Evolutionary conservation across 768 basidiomycete genomes (phyloP), one percentile per base, ranked within the genome.

Genomic region (Suillus occidentalis): DNA sequence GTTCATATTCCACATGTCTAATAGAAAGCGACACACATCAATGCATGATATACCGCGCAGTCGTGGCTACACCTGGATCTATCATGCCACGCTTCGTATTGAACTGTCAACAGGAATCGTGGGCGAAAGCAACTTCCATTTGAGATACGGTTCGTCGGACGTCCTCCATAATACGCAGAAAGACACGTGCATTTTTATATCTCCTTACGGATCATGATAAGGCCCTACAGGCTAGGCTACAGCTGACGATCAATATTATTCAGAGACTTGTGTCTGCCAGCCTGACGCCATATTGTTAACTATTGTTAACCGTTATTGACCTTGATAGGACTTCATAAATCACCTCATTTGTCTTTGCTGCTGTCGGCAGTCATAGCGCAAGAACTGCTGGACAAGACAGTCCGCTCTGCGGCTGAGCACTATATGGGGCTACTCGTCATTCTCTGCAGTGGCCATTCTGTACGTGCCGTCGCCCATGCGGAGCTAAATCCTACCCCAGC

Each of bases 231-330:
- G 31, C 31, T 31, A 31, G 31, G 31, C 76, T 77, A 9, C 86
- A 84, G 60, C 78, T 91, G 36, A 87, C 89, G 0, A 82, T 83
- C 0, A 87, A 90, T 53, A 81, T 92, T 20, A 81, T 91, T 52
- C 86, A 87, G 0, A 84, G 91, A 52, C 79, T 95, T 31, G 74
- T 76, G 1, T 86, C 87, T 0, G 84, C 83, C 1, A 83, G 84
- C 1, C 71, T 92, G 9, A 82, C 89, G 0, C 84, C 89, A 0
- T 4, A 31, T 31, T 31, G 31, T 31, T 31, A 2, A 31, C 31
- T 85, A 89, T 0, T 82, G 88, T 0, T 88, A 97, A 69, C 96
- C 95, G 1, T 84, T 94, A 16, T 85, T 94, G 14, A 88, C 87
- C 0, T 78, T 96, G 4, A 79, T 84, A 3, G 87, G 91, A n/a